Conservation (phyloP, 2,329 filamentous ascomycete species). For the Trichoderma aggressivum region DNA sequence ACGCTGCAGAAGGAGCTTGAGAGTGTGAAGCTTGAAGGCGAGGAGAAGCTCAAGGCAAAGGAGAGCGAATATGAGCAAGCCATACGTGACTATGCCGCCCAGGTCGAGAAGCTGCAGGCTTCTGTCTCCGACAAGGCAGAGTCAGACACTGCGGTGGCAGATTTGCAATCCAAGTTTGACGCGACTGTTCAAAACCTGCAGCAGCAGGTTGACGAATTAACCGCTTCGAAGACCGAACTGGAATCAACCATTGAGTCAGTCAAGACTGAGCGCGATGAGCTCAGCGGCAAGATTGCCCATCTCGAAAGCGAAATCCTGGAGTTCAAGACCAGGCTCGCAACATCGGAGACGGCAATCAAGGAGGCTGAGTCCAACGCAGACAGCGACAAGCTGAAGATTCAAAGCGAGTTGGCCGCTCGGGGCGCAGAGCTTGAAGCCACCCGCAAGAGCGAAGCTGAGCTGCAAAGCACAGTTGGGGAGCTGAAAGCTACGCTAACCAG, state of each 20-base stretch:
- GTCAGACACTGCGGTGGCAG: slow-evolving; percentile 46
- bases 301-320: slow-evolving; percentile 52
- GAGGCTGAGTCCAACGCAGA: slow-evolving; percentile 44
- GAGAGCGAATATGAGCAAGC: slow-evolving; percentile 37
- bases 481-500: slow-evolving; percentile 44
- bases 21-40: slow-evolving; percentile 32
- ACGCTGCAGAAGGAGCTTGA: slow-evolving; percentile 44
- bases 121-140: slow-evolving; percentile 50
- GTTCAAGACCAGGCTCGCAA: slow-evolving; percentile 47
- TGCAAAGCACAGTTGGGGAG: slow-evolving; percentile 48
- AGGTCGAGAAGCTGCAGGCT: slow-evolving; percentile 49
- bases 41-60: slow-evolving; percentile 33
- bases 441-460: slow-evolving; percentile 39
- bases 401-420: slow-evolving; percentile 40
- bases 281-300: slow-evolving; percentile 43
- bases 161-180: slow-evolving; percentile 51
- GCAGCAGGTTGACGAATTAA: slow-evolving; percentile 53
- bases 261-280: slow-evolving; percentile 44
- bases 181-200: slow-evolving; percentile 47
- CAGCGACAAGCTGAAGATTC: slow-evolving; percentile 39
- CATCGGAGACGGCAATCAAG: slow-evolving; percentile 45
- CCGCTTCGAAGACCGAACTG: slow-evolving; percentile 44
- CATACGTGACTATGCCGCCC: slow-evolving; percentile 45
- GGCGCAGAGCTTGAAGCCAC: slow-evolving; percentile 47
- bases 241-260: slow-evolving; percentile 44